Evolutionary conservation across 2,329 filamentous ascomycete species (phyloP), one percentile per base, ranked within the genome.

Genomic region (Triangularia verruculosa): DNA sequence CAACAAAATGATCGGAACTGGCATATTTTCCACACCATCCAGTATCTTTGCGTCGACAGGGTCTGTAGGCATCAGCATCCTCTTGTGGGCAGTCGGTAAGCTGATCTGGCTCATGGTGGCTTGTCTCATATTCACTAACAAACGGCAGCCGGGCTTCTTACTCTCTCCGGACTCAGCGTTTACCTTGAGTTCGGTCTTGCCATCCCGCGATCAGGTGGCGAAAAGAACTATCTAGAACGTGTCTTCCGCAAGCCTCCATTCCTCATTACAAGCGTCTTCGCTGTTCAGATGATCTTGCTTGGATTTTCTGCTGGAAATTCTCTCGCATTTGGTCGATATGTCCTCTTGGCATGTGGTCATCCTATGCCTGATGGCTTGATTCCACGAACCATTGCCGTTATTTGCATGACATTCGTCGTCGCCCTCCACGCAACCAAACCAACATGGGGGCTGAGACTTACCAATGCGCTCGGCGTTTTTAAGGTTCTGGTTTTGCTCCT

Each of bases 151-250:
- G 70, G 71, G n/a, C 74, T 87, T 30, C 76, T 88, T 27, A 84
- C 86, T 1, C 84, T 86, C 65, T 81, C 79, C 63, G 86, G 86
- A 22, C 77, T 88, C 5, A 82, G 81, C 59, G 84, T 89, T 3
- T 88, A 84, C 70, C 79, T 89, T 39, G 86, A 88, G 68, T 87
- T 88, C 66, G 86, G 86, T n/a, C 79, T 86, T 2, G 85, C 84
- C 6, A 87, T 88, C 27, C 86, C 86, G 1, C 78, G 81, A n/a
- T 87, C 84, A 7, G 86, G 86, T 1, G 86, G 86, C 20, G 85
- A 88, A 66, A 89, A 89, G 78, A 86, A 87, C 72, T 89, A 89
- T 70, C 82, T 89, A 57, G 86, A 89, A 70, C 80, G 84, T 6
- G 83, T 86, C 4, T 88, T 86, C 73, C 78, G 79, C 1, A 81